phyloP scores from a whole-genome alignment of 2,329 filamentous ascomycete genomes.

The Pseudocercospora pini-densiflorae region DNA sequence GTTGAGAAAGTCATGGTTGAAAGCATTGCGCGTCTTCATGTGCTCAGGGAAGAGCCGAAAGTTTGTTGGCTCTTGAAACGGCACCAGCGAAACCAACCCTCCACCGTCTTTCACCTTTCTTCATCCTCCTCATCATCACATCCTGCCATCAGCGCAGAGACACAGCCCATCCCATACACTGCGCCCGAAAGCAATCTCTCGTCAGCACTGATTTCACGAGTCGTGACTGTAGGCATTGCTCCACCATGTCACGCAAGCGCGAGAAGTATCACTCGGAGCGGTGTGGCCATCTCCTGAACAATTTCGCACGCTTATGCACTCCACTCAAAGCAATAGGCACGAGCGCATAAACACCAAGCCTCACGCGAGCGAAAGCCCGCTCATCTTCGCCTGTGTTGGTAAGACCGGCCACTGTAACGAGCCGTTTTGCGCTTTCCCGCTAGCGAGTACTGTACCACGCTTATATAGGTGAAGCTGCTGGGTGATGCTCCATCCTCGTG shows the following conservation, averaged over 20 bases:
- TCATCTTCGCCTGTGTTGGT: constrained; percentile 1
- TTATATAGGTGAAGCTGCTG: neutral
- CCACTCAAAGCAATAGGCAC: constrained; percentile 4
- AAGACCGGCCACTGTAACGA: constrained; percentile 4
- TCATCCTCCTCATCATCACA: no score
- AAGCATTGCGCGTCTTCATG: no score
- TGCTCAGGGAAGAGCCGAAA: no score
- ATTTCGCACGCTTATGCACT: constrained; percentile 12
- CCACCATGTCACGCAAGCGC: neutral
- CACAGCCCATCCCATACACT: no score
- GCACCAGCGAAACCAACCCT: no score
- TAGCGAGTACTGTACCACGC: neutral
- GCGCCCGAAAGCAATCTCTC: neutral
- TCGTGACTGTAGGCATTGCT: neutral
- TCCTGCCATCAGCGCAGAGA: no score
- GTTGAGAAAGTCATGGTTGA: no score
- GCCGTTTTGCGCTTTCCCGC: neutral
- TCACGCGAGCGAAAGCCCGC: neutral
- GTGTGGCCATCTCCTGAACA: constrained; percentile 1
- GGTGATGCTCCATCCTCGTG: constrained; percentile 7
- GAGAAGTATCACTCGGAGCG: neutral
- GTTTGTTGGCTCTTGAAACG: no score
- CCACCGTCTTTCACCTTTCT: no score
- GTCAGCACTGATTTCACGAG: neutral
- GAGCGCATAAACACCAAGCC: neutral